Percentiles rank a stretch among this genome's conserved stretches.
These are phyloP conservation scores for Penicillium freii DNA, from an alignment of 2,329 filamentous ascomycete genomes.

Conservation along the genomic window DNA sequence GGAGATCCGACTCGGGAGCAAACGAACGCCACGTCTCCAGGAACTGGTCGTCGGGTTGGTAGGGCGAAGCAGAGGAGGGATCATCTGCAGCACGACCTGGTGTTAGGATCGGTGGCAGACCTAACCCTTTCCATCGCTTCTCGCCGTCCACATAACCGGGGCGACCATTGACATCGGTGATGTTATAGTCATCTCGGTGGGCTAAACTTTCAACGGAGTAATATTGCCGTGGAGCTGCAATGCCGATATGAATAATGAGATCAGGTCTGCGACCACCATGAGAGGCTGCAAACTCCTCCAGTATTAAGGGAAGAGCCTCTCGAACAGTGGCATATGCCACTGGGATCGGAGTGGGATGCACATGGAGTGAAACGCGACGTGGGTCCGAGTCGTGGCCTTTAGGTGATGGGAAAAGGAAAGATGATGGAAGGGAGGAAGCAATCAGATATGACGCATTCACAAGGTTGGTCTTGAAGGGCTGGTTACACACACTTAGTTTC, in stretches of 20 bases:
- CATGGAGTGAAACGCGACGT: slow-evolving; percentile 41
- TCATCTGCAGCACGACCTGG: slow-evolving; percentile 42
- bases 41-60: slow-evolving; percentile 36
- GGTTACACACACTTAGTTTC: slow-evolving; percentile 14
- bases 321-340: slow-evolving; percentile 70
- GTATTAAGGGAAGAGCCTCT: slow-evolving; percentile 61
- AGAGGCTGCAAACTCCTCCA: slow-evolving; percentile 47
- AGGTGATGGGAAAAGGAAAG: slow-evolving; percentile 51
- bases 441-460: slow-evolving; percentile 83
- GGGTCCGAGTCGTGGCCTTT: slow-evolving; percentile 20
- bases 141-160: slow-evolving; percentile 46
- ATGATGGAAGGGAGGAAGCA: slow-evolving; percentile 63
- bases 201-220: slow-evolving; percentile 71
- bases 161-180: slow-evolving; percentile 65
- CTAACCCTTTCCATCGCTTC: slow-evolving; percentile 53
- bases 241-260: slow-evolving; percentile 73
- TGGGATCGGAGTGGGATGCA: slow-evolving; percentile 64
- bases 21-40: slow-evolving; percentile 36
- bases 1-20: slow-evolving; percentile 40
- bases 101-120: slow-evolving; percentile 52
- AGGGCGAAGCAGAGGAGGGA: slow-evolving; percentile 18
- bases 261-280: slow-evolving; percentile 54
- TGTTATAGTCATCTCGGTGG: slow-evolving; percentile 69
- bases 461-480: slow-evolving; percentile 75
- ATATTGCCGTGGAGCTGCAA: slow-evolving; percentile 63